Evolutionary conservation across 495 filamentous ascomycete species (phyloP).

Genomic region (Podospora pseudoanserina): DNA sequence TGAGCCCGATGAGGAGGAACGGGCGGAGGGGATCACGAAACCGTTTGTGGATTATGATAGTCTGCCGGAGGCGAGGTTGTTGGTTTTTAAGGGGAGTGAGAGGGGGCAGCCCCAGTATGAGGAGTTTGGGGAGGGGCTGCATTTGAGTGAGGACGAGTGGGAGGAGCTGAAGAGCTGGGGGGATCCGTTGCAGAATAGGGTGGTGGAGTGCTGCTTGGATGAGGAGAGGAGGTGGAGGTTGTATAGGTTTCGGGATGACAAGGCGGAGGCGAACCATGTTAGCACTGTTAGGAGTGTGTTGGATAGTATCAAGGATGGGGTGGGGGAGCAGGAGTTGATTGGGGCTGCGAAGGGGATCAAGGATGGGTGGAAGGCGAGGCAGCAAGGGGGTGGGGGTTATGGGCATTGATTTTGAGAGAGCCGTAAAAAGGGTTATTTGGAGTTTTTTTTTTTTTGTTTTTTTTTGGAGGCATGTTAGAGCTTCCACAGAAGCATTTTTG

Average conservation of each 20-base stretch:
- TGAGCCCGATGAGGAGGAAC: slow-evolving; percentile 65
- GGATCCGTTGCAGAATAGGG: slow-evolving; percentile 71
- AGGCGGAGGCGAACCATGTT: slow-evolving; percentile 84
- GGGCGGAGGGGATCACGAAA: slow-evolving; percentile 54
- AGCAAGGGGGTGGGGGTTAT: not conserved
- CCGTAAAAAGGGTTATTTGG: not conserved
- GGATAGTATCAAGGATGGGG: slow-evolving; percentile 76
- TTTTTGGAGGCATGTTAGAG: not conserved
- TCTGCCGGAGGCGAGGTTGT: slow-evolving; percentile 48
- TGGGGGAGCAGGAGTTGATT: slow-evolving; percentile 52
- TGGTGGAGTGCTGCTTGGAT: slow-evolving; percentile 87
- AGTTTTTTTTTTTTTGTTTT: not conserved
- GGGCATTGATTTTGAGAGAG: not conserved
- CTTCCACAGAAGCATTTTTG: not conserved
- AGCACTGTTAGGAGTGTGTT: slow-evolving; percentile 74
- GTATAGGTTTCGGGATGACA: slow-evolving; percentile 85
- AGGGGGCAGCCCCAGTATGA: slow-evolving; percentile 53
- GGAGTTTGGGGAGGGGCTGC: slow-evolving; percentile 57
- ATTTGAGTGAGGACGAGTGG: slow-evolving; percentile 75
- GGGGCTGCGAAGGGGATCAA: slow-evolving; percentile 61
- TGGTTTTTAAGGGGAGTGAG: slow-evolving; percentile 46
- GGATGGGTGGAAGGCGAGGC: slow-evolving; percentile 61
- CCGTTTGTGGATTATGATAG: slow-evolving; percentile 55
- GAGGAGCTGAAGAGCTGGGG: slow-evolving; percentile 66
- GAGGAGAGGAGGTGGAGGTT: slow-evolving; percentile 70